These are phyloP conservation scores for Musa schizocarpa DNA, from an alignment of 176 grass and related monocot genomes.

Conservation along the genomic window DNA sequence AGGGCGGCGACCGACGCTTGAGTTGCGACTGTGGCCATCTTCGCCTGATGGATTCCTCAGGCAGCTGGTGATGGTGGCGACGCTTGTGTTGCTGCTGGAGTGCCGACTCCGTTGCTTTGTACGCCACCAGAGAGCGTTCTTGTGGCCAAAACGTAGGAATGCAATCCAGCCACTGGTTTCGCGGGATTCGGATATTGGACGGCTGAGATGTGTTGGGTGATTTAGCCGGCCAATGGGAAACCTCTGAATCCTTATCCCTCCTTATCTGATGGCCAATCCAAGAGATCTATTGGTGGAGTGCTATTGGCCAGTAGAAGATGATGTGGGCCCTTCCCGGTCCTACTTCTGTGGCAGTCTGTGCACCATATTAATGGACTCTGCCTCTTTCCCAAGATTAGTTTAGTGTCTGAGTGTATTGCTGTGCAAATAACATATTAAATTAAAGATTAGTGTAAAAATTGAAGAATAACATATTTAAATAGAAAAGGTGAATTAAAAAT, in stretches of 20 bases:
- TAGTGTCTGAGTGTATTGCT: no score
- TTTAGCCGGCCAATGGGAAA: neutral
- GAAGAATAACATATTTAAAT: no score
- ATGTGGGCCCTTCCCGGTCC: neutral
- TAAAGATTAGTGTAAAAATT: no score
- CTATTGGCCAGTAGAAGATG: conserved; percentile 9
- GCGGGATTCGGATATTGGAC: neutral
- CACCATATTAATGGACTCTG: no score
- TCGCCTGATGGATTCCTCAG: neutral
- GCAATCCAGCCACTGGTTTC: neutral
- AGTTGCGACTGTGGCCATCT: conserved; percentile 7
- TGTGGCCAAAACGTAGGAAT: conserved; percentile 27
- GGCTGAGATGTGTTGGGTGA: neutral
- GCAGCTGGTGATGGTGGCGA: neutral
- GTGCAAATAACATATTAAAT: no score
- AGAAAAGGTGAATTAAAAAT: no score
- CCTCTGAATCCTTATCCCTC: conserved; percentile 18
- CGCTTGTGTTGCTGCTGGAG: neutral
- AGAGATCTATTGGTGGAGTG: neutral
- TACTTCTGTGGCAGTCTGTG: no score
- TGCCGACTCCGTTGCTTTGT: neutral
- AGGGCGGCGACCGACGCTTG: conserved; percentile 7
- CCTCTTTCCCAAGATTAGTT: no score
- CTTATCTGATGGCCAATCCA: conserved; percentile 44
- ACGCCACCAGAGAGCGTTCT: neutral